These are phyloP conservation scores for Biscutella laevigata DNA, from an alignment of 441 rosid species.

Conservation along the genomic window DNA sequence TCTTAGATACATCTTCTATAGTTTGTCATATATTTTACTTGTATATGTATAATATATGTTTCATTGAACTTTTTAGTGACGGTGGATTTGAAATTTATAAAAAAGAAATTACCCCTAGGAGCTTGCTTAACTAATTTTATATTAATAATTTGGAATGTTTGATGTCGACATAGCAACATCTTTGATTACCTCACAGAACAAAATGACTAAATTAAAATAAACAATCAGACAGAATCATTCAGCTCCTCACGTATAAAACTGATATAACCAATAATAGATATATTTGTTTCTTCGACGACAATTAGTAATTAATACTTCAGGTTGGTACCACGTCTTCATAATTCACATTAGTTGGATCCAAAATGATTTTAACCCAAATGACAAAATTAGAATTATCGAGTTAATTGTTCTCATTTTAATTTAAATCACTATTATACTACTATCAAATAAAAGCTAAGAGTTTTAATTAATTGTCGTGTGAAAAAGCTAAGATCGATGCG, in stretches of 20 bases:
- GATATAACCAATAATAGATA: neutral
- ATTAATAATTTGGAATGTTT: neutral
- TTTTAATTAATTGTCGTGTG: too few relatives aligned
- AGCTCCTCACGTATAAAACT: conserved; percentile 13
- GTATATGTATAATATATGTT: neutral
- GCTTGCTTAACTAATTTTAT: neutral
- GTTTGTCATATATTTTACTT: neutral
- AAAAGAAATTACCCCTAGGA: neutral
- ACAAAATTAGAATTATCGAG: neutral
- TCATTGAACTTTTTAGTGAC: neutral
- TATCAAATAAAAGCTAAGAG: too few relatives aligned
- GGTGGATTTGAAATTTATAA: conserved; percentile 4
- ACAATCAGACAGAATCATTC: neutral
- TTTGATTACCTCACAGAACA: too few relatives aligned
- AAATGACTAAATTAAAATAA: neutral
- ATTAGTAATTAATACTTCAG: conserved; percentile 5
- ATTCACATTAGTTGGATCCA: neutral
- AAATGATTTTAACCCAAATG: neutral
- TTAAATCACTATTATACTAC: neutral
- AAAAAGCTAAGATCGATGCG: too few relatives aligned
- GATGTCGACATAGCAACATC: conserved; percentile 4
- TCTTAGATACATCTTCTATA: too few relatives aligned
- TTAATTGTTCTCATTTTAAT: neutral
- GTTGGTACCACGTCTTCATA: conserved; percentile 15
- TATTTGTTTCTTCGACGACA: conserved; percentile 8